Evolutionary conservation across 805 yeast species (phyloP), one percentile per base, ranked within the genome.

Genomic region (Yarrowia sp.): DNA sequence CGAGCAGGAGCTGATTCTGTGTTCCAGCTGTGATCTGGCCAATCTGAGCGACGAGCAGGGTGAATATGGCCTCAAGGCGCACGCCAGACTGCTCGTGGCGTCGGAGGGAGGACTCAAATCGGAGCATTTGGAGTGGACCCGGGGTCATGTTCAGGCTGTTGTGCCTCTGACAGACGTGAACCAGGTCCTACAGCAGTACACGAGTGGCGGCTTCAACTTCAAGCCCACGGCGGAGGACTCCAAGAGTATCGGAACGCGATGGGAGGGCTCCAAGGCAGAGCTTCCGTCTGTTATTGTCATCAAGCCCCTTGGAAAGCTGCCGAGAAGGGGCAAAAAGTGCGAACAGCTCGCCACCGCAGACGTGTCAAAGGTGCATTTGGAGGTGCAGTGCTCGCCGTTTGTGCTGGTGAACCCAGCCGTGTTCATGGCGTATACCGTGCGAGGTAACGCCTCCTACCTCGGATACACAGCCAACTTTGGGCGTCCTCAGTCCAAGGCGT

Each of bases 321-420:
- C 60, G 8, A 24, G 46, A 35, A 19, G 21, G 12, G 39, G 58
- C 19, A 29, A 49, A 18, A 31, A 32, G 18, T 47, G 60, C 22
- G 29, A 24, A 18, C 44, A 60, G n/a, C 32, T 51, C n/a, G 58
- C 58, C 24, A 33, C 42, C 7, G 42, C 58, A 5, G 42, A 51
- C 21, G 32, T 51, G 14, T 51, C 58, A 16, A 51, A 51, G 24
- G 51, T 38, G 25, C 61, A 46, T 21, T 55, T 66, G 13, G 56
- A 39, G 9, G 62, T 71, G 27, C 64, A 49, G 25, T 70, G 73
- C 64, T 67, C 73, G 16, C 76, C 77, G 9, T 73, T 72, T 58
- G 73, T 73, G 9, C 63, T 68, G 9, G 68, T 70, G 41, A 73
- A 74, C 64, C 68, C 74, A 6, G 72, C 74, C 2, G 63, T 74